Evolutionary conservation across 495 filamentous ascomycete genomes (phyloP), one percentile per base, ranked within the genome.

Genomic region (Penicillium mononematosum): DNA sequence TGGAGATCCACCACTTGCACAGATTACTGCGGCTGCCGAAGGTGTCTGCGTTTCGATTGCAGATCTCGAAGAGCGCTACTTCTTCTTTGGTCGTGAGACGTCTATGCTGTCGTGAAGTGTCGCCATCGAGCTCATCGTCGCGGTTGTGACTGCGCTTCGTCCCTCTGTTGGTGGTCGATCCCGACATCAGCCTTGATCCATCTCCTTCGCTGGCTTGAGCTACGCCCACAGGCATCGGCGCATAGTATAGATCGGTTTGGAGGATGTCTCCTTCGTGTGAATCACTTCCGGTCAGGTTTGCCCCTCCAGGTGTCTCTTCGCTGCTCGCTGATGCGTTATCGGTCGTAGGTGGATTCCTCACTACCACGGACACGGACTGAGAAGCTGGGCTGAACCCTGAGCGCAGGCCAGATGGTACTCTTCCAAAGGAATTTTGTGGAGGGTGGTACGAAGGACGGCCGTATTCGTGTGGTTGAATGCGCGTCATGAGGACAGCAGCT

Each of bases 1-100:
- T 63, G 5, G 63, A 72, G 56, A 68, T 71, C 76, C 76, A 78
- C 76, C 76, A 78, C 39, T 77, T 75, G 57, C 76, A 78, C 4
- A 78, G 69, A 36, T 75, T 77, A 53, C 73, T 78, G 60, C 76
- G 76, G 39, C 69, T 72, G 3, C 76, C 76, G 48, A 78, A 78
- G 3, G 64, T 70, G 17, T 47, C 55, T 10, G 71, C 70, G 52
- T 76, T 65, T 10, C 64, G 70, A 55, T 75, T 78, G 53, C 76
- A 78, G 36, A 78, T 72, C 45, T 75, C 69, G 32, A 78, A 77
- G 4, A 78, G 65, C 1, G 66, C 71, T 12, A 78, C 69, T 51
- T 78, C 75, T 45, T 78, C 76, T 41, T 71, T 68, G 3, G 75
- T 75, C 25, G 75, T 78, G 17, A 78, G 62, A 14, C 75, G 72